Base-by-base conservation (phyloP, 2,329 filamentous ascomycete genomes). In the Cladosporium oxysporum region DNA sequence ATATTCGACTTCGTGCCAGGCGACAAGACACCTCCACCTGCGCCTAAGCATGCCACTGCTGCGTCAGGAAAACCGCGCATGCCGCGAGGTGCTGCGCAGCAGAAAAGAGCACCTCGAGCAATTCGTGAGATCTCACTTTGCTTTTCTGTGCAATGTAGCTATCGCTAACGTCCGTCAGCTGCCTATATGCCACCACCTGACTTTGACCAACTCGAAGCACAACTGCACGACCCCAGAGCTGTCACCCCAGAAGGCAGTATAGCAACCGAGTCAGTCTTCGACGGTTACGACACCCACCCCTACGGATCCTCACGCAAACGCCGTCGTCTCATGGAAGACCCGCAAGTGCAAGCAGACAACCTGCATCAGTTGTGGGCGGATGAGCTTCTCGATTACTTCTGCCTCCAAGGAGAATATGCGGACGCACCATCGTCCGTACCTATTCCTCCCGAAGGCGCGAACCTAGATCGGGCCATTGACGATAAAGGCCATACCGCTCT, bases 351-450 rank as follows among this genome's bases (percentile, higher is more conserved):
- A 67, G 88, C 87, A 8, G 91, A 96, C 70, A 91, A 93, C 75
- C 90, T 95, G 71, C 93, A 98, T 77, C 90, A 91, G 31, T 84
- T 96, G 28, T 99, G 97, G 79, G 92, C 93, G 18, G 95, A 99
- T 70, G 91, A 95, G 72, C 85, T 99, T 29, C 84, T 99, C 41
- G 95, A 99, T 78, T 99, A 98, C 80, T 99, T 98, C 74, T 90
- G 98, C 80, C 88, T 94, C 53, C 70, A 73, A 52, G 75, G 76
- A 64, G 71, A 71, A 31, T 72, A 72, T 6, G 66, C 71, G 26
- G 90, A 92, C 70, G 90, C 91, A 68, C 88, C 89, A 66, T 74
- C 87, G 81, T 78, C 80, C 50, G 82, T 84, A n/a, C 93, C 93
- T 1, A 88, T 92, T 67, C 93, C 94, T 2, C 95, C 95, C 0